Evolutionary conservation across 1,284 basidiomycete genomes (phyloP).

Genomic region (Mycena sp.): DNA sequence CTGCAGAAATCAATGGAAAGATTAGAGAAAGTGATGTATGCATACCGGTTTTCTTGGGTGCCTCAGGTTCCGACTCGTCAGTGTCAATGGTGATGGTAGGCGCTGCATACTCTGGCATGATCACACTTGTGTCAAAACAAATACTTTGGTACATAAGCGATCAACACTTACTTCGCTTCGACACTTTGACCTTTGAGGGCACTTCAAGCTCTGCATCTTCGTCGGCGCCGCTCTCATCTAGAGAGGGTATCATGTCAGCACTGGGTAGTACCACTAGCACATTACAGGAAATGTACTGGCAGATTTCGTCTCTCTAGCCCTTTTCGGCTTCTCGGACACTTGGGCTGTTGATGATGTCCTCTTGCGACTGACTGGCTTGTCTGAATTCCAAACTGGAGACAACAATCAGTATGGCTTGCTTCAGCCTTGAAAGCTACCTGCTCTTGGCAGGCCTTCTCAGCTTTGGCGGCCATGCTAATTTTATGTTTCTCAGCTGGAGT

Average conservation of each 20-base stretch:
- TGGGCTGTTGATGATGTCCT: not conserved
- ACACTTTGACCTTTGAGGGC: not conserved
- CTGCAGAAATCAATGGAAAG: not conserved
- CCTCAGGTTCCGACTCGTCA: not conserved
- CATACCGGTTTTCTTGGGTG: not conserved
- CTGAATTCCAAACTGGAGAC: not conserved
- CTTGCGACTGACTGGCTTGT: not conserved
- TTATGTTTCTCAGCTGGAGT: constrained; percentile 9
- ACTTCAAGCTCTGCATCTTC: not conserved
- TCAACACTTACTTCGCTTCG: not conserved
- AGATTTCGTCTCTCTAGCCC: not conserved
- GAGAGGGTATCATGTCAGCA: too few species aligned
- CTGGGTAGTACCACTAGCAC: too few species aligned
- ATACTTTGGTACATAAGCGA: not conserved
- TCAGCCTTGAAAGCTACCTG: not conserved
- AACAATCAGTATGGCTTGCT: not conserved
- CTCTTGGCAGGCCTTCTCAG: not conserved
- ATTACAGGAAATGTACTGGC: not conserved
- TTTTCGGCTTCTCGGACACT: not conserved
- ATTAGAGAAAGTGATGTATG: not conserved
- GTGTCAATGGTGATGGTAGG: not conserved
- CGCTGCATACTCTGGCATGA: not conserved
- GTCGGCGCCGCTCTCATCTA: not conserved
- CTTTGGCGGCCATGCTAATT: not conserved
- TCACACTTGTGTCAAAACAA: not conserved